Evolutionary conservation across 176 grass and related monocot species (phyloP).

Genomic region (Aegilops speltoides): DNA sequence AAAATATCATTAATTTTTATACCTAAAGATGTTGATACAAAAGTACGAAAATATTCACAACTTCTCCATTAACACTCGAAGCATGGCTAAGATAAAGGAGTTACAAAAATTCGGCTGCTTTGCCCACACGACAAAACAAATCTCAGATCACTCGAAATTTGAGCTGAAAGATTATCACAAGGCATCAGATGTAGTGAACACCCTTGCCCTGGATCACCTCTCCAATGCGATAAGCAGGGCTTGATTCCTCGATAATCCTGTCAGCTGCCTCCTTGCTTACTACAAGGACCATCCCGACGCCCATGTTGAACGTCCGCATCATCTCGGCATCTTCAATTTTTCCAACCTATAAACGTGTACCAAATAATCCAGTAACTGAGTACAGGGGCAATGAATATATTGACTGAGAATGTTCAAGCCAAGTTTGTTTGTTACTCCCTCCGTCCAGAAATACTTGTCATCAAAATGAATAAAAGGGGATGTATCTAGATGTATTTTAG

Average conservation of each 20-base stretch:
- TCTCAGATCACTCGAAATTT: not conserved
- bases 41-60: not conserved
- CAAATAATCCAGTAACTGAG: not conserved
- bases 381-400: not conserved
- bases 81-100: not conserved
- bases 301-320: constrained; percentile 93
- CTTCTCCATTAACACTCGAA: not conserved
- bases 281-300: constrained; percentile 87
- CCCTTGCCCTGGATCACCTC: constrained; percentile 71
- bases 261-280: constrained; percentile 52
- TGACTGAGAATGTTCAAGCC: not conserved
- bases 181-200: constrained; percentile 54
- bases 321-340: constrained; percentile 76
- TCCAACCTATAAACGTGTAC: constrained; percentile 50
- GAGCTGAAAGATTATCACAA: not conserved
- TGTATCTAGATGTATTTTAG: no score
- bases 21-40: not conserved
- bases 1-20: not conserved
- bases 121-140: not conserved
- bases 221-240: constrained; percentile 55
- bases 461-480: no score
- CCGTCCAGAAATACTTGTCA: no score
- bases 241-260: constrained; percentile 44
- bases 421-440: not conserved
- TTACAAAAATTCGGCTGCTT: constrained; percentile 22